Evolutionary conservation across 331 rosid genomes (phyloP).

Genomic region (Stylosanthes scabra): DNA sequence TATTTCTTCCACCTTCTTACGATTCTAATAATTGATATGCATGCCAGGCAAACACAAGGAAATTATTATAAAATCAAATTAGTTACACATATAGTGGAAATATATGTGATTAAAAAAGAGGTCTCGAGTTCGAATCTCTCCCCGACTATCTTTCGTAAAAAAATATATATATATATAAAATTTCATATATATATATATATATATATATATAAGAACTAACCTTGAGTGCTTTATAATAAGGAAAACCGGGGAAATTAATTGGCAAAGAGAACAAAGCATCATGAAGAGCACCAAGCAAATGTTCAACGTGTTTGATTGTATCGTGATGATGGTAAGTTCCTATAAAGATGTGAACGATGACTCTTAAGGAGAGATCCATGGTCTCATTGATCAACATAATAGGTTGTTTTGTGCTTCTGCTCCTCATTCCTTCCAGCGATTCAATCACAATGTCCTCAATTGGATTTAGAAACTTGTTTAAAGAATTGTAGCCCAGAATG

Average conservation of each 20-base stretch:
- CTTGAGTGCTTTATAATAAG: conserved; percentile 10
- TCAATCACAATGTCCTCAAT: too few relatives aligned
- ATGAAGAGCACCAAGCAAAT: neutral
- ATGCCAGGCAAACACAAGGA: neutral
- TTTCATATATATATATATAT: too few relatives aligned
- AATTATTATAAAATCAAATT: too few relatives aligned
- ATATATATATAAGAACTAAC: neutral
- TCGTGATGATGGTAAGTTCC: conserved; percentile 27
- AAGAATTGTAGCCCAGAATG: too few relatives aligned
- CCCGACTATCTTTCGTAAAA: too few relatives aligned
- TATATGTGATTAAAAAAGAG: too few relatives aligned
- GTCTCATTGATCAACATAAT: conserved; percentile 48
- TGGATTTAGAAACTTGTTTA: too few relatives aligned
- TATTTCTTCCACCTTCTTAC: neutral
- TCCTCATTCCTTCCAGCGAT: too few relatives aligned
- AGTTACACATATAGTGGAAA: too few relatives aligned
- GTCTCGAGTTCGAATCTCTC: too few relatives aligned
- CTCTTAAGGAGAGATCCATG: conserved; percentile 42
- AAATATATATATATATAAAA: too few relatives aligned
- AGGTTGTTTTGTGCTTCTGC: conserved; percentile 28
- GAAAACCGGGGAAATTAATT: conserved; percentile 31
- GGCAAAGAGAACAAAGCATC: neutral
- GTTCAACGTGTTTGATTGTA: conserved; percentile 8
- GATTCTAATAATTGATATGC: conserved; percentile 5
- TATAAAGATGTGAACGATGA: conserved; percentile 47